Percentiles rank a stretch among this genome's conserved stretches.
Conservation (phyloP, 208 protist species). For the Phytomonas francai region DNA sequence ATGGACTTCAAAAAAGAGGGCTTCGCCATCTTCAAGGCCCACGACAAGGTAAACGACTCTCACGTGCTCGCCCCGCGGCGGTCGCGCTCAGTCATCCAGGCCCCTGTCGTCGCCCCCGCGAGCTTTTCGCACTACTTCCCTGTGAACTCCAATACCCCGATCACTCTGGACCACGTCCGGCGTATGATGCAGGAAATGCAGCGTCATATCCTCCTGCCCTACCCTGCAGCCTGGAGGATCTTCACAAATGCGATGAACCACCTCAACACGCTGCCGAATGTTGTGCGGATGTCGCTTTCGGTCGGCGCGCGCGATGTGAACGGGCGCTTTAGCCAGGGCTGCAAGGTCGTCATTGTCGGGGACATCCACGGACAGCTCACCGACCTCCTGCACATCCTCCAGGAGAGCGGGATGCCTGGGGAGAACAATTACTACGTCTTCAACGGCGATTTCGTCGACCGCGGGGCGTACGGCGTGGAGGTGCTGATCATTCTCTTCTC, state of each 20-base stretch:
- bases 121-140: slow-evolving; percentile 80
- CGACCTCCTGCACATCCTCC: slow-evolving; percentile 81
- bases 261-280: slow-evolving; percentile 79
- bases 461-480: slow-evolving; percentile 95
- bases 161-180: slow-evolving; percentile 65
- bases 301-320: slow-evolving; percentile 61
- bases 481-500: slow-evolving; percentile 94
- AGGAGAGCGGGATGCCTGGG: slow-evolving; percentile 71
- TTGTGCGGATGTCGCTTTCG: slow-evolving; percentile 61
- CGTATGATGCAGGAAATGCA: slow-evolving; percentile 65
- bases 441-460: slow-evolving; percentile 97
- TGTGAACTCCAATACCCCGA: slow-evolving; percentile 33
- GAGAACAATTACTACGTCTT: slow-evolving; percentile 84
- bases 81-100: slow-evolving; percentile 57
- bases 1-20: slow-evolving; percentile 86
- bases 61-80: slow-evolving; percentile 65
- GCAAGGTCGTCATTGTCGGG: slow-evolving; percentile 82
- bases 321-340: slow-evolving; percentile 66
- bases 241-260: slow-evolving; percentile 81
- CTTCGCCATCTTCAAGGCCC: slow-evolving; percentile 81
- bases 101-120: slow-evolving; percentile 52
- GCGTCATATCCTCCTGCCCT: slow-evolving; percentile 64
- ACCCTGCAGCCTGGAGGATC: slow-evolving; percentile 75
- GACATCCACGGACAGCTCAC: slow-evolving; percentile 85
- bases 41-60: slow-evolving; percentile 71